Evolutionary conservation across 495 filamentous ascomycete genomes (phyloP).

Genomic region (Patellaria atrata): DNA sequence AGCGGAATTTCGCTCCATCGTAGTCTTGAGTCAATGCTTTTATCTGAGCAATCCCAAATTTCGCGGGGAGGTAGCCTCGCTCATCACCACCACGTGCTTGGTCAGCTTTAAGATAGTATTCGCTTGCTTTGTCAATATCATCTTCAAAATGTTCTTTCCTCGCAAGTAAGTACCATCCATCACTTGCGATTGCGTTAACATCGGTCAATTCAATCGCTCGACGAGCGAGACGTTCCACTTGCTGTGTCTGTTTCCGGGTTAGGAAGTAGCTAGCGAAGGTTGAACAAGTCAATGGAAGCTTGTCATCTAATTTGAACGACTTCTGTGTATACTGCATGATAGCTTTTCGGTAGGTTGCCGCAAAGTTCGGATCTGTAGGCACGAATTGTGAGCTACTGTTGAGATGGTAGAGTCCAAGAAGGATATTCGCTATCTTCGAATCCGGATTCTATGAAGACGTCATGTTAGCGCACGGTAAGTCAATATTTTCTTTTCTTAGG

Average conservation of each 20-base stretch:
- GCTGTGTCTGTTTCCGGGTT: constrained; percentile 53
- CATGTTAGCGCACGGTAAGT: too few relatives aligned
- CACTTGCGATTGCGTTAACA: constrained; percentile 86
- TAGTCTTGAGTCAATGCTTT: constrained; percentile 69
- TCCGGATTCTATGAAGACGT: constrained; percentile 51
- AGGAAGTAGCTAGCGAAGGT: constrained; percentile 84
- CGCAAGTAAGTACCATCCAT: constrained; percentile 90
- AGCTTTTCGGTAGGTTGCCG: constrained; percentile 71
- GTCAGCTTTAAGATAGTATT: constrained; percentile 79
- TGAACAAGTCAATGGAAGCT: constrained; percentile 76
- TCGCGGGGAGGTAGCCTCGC: constrained; percentile 77
- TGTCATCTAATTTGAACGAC: constrained; percentile 89
- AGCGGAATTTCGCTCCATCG: constrained; percentile 79
- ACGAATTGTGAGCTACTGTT: constrained; percentile 64
- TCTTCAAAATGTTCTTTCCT: constrained; percentile 69
- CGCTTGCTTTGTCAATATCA: constrained; percentile 51
- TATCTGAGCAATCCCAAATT: constrained; percentile 82
- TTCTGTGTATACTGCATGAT: constrained; percentile 90
- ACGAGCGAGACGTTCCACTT: constrained; percentile 73
- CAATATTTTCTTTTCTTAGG: constrained; percentile 4
- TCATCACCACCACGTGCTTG: constrained; percentile 77
- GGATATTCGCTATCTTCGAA: constrained; percentile 79
- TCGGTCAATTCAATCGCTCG: constrained; percentile 92
- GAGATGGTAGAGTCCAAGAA: constrained; percentile 79
- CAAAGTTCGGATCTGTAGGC: constrained; percentile 65